phyloP scores from a whole-genome alignment of 225 moss, liverwort and hornwort species.

The Pleurozium schreberi region DNA sequence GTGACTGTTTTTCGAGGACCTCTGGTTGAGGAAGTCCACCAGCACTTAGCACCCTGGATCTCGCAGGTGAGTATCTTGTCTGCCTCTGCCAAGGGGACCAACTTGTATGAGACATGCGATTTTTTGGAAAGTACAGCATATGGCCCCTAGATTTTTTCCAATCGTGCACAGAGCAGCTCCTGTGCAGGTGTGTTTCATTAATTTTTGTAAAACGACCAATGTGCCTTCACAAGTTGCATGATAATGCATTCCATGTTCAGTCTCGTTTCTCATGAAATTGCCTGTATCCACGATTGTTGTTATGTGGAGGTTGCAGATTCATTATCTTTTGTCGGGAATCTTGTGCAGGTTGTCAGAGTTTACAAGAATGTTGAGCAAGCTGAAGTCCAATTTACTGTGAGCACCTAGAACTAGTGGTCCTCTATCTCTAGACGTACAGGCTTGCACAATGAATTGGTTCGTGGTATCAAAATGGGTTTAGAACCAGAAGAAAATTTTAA shows the following conservation, averaged over 20 bases:
- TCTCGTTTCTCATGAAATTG: not conserved
- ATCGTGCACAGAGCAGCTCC: not conserved
- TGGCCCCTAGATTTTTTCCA: not conserved
- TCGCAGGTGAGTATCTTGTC: conserved; percentile 48
- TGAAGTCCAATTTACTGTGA: conserved; percentile 81
- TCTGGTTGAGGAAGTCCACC: conserved; percentile 94
- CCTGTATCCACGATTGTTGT: not conserved
- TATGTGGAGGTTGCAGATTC: not conserved
- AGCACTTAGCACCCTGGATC: conserved; percentile 78
- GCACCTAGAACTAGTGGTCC: not conserved
- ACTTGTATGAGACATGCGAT: not conserved
- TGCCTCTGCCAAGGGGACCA: not conserved
- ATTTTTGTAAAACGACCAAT: not conserved
- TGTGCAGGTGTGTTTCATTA: not conserved
- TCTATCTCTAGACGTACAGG: not conserved
- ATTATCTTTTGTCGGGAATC: not conserved
- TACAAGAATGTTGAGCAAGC: conserved; percentile 69
- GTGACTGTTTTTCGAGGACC: conserved; percentile 68
- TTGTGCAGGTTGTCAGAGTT: conserved; percentile 72
- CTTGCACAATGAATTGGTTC: not conserved
- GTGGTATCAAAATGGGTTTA: not conserved
- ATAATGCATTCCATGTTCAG: not conserved
- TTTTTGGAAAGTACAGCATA: not conserved
- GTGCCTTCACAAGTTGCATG: not conserved
- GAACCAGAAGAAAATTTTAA: not conserved